Evolutionary conservation across 768 basidiomycete species (phyloP).

Genomic region (Pisolithus tinctorius): DNA sequence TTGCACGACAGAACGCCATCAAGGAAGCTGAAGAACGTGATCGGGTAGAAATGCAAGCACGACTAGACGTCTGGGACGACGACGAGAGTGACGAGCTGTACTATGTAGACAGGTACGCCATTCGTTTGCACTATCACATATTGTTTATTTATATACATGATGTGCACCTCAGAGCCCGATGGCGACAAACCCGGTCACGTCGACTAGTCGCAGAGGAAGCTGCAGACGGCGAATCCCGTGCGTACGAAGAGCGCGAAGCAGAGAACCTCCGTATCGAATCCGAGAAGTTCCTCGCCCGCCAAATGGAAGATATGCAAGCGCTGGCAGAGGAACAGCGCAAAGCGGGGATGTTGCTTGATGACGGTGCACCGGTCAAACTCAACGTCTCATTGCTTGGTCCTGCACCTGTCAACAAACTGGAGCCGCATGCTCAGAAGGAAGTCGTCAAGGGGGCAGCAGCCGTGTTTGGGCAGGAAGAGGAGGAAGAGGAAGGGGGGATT

Average conservation of each 20-base stretch:
- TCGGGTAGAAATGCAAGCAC: constrained; percentile 68
- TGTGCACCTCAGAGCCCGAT: constrained; percentile 51
- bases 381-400: constrained; percentile 60
- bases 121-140: neutral
- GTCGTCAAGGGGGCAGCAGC: constrained; percentile 36
- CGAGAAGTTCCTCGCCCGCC: constrained; percentile 86
- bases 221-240: constrained; percentile 76
- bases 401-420: constrained; percentile 39
- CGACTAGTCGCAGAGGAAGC: constrained; percentile 72
- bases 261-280: constrained; percentile 86
- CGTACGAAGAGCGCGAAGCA: constrained; percentile 78
- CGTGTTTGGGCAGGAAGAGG: constrained; percentile 77
- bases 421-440: constrained; percentile 34
- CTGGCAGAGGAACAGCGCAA: constrained; percentile 87
- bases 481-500: constrained; percentile 75
- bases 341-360: constrained; percentile 84
- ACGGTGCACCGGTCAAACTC: constrained; percentile 84
- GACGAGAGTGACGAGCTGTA: constrained; percentile 91
- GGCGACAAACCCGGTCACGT: constrained; percentile 73
- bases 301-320: constrained; percentile 95
- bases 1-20: constrained; percentile 63
- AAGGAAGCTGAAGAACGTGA: constrained; percentile 78
- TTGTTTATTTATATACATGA: neutral
- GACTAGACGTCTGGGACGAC: constrained; percentile 86
- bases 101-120: constrained; percentile 77